Evolutionary conservation across 208 protist genomes (phyloP).

Genomic region (Trypanosoma grayi): DNA sequence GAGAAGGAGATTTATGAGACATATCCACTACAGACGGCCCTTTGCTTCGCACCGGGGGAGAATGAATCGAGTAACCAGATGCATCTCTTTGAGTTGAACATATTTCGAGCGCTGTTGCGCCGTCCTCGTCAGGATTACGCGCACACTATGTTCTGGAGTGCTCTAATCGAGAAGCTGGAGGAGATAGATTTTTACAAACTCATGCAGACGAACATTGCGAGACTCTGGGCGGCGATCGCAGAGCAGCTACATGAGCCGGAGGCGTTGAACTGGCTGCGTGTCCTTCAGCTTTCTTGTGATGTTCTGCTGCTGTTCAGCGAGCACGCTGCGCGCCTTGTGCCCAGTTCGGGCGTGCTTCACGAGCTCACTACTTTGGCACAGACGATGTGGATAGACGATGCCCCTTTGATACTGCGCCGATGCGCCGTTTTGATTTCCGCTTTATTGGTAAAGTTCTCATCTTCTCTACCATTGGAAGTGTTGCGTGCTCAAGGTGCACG

Average conservation of each 20-base stretch:
- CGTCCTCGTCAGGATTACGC: conserved; percentile 7
- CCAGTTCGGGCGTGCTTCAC: neutral
- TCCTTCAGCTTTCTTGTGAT: conserved; percentile 22
- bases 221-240: conserved; percentile 16
- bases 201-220: conserved; percentile 16
- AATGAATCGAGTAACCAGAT: conserved; percentile 3
- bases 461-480: neutral
- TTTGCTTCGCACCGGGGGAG: conserved; percentile 14
- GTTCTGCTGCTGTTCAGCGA: conserved; percentile 23
- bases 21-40: conserved; percentile 10
- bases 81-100: conserved; percentile 26
- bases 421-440: conserved; percentile 26
- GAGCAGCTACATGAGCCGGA: conserved; percentile 1
- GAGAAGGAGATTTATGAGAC: neutral
- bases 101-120: conserved; percentile 19
- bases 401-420: conserved; percentile 9
- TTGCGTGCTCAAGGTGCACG: neutral
- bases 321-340: neutral
- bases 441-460: conserved; percentile 18
- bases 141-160: conserved; percentile 13
- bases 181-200: conserved; percentile 21
- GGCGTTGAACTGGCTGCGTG: conserved; percentile 8
- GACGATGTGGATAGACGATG: conserved; percentile 17
- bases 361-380: conserved; percentile 9
- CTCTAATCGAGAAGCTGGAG: conserved; percentile 24